Conservation (phyloP, 169 alveolate genomes). For the Plasmodium gallinaceum region DNA sequence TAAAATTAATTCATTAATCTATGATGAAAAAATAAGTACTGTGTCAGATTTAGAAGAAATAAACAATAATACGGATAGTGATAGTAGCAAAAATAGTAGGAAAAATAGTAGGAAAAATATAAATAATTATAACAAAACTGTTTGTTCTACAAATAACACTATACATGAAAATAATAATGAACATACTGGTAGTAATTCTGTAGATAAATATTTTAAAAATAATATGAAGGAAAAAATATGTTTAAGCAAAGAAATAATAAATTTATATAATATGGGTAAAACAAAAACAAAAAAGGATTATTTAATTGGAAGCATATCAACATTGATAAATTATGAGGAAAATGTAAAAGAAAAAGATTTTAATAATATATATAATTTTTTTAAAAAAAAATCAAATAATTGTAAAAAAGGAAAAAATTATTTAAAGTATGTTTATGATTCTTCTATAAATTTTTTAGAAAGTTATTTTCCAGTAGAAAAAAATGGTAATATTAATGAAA, state of each 20-base stretch:
- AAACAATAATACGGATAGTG: neutral
- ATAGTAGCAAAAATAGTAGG: neutral
- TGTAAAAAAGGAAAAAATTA: constrained; percentile 45
- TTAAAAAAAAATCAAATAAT: constrained; percentile 28
- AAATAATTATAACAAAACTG: neutral
- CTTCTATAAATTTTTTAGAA: constrained; percentile 54
- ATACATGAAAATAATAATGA: constrained; percentile 8
- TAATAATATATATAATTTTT: constrained; percentile 58
- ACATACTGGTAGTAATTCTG: constrained; percentile 22
- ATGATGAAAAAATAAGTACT: neutral
- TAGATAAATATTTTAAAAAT: neutral
- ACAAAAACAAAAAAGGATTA: constrained; percentile 44
- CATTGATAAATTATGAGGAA: constrained; percentile 53
- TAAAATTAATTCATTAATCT: neutral
- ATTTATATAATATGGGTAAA: constrained; percentile 26
- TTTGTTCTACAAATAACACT: neutral
- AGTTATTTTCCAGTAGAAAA: constrained; percentile 49
- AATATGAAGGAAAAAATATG: constrained; percentile 29
- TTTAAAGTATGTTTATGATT: constrained; percentile 39
- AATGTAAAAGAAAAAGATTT: constrained; percentile 58
- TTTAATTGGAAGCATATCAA: constrained; percentile 63
- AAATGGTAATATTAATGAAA: constrained; percentile 2
- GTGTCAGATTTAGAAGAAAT: neutral
- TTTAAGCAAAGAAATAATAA: constrained; percentile 34
- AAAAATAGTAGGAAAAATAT: neutral